These are phyloP conservation scores for Periconia sp. DNA, from an alignment of 2,329 filamentous ascomycete genomes.

Conservation along the genomic window DNA sequence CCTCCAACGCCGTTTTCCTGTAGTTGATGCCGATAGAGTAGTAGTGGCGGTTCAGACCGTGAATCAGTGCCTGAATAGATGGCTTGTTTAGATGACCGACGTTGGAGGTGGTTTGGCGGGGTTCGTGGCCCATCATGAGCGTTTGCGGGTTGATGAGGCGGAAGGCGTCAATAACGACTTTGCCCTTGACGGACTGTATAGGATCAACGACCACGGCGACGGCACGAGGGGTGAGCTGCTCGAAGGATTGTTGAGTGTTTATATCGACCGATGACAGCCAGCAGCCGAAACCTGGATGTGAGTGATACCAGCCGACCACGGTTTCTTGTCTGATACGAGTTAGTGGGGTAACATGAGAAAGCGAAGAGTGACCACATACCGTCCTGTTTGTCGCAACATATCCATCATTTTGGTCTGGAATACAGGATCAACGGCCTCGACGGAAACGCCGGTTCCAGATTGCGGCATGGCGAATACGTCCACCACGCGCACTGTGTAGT, in stretches of 20 bases:
- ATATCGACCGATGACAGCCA: conserved; percentile 99
- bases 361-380: conserved; percentile 54
- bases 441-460: conserved; percentile 95
- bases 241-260: conserved; percentile 99
- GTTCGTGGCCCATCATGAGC: conserved; percentile 96
- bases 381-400: conserved; percentile 95
- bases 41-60: conserved; percentile 97
- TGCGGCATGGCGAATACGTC: conserved; percentile 99
- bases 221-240: conserved; percentile 93
- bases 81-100: conserved; percentile 98
- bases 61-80: conserved; percentile 98
- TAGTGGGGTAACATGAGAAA: conserved; percentile 13
- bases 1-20: conserved; percentile 93
- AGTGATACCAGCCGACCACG: conserved; percentile 99
- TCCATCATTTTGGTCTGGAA: conserved; percentile 99
- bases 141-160: conserved; percentile 97
- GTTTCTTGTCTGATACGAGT: conserved; percentile 74
- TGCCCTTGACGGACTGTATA: conserved; percentile 98
- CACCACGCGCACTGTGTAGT: conserved; percentile 97
- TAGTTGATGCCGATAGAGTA: conserved; percentile 99
- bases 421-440: conserved; percentile 96
- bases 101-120: conserved; percentile 96
- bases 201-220: conserved; percentile 98
- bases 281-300: conserved; percentile 97
- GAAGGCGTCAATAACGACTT: conserved; percentile 99